These are phyloP conservation scores for Trichoderma sp. DNA, from an alignment of 2,329 filamentous ascomycete species.

Conservation along the genomic window DNA sequence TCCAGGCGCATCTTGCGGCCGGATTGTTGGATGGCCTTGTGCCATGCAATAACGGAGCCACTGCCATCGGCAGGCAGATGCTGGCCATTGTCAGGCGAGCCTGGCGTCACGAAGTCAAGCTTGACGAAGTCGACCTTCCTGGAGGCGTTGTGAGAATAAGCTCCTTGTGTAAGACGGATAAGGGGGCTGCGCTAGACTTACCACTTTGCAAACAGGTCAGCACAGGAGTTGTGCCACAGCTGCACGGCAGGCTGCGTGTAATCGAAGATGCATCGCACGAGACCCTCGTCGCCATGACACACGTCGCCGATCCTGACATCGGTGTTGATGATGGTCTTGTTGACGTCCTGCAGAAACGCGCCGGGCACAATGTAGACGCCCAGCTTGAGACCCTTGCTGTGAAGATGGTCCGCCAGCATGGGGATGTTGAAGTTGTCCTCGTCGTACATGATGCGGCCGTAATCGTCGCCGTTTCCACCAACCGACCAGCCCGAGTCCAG, in stretches of 20 bases:
- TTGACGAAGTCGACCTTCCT: constrained; percentile 33
- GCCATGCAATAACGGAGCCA: constrained; percentile 31
- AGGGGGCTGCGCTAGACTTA: constrained; percentile 11
- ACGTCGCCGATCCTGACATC: constrained; percentile 30
- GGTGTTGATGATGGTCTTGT: constrained; percentile 31
- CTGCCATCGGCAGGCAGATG: constrained; percentile 30
- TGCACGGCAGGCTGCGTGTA: constrained; percentile 30
- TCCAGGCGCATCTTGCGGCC: constrained; percentile 32
- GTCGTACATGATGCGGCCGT: constrained; percentile 32
- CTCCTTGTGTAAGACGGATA: background rate
- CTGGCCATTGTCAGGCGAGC: constrained; percentile 32
- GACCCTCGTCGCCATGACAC: constrained; percentile 30
- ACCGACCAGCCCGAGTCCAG: constrained; percentile 34
- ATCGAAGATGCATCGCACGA: constrained; percentile 31
- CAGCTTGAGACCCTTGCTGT: constrained; percentile 30
- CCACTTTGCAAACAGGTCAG: constrained; percentile 31
- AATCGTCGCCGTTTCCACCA: constrained; percentile 31
- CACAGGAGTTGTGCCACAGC: constrained; percentile 31
- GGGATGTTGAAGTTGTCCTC: constrained; percentile 30
- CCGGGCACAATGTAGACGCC: constrained; percentile 32
- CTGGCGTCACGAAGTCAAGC: constrained; percentile 32
- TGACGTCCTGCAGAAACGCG: constrained; percentile 30
- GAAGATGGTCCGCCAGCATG: constrained; percentile 29
- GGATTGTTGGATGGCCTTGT: constrained; percentile 30
- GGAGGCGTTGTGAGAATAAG: background rate